Evolutionary conservation across 1,139 yeast species (phyloP), one percentile per base, ranked within the genome.

Genomic region (Yamadazyma membranifaciens): DNA sequence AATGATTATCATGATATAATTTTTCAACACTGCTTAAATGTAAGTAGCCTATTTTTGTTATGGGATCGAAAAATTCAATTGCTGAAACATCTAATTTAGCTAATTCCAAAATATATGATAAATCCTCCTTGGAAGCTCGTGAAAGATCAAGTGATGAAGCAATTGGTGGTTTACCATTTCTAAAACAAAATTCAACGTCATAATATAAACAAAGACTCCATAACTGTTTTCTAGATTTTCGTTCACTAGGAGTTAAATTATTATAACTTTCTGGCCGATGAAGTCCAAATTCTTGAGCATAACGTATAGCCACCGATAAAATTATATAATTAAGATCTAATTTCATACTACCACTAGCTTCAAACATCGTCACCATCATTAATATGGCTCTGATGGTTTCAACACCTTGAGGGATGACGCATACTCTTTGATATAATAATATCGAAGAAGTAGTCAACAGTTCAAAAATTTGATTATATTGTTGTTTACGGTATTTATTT

Each of bases 261-360:
- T 51, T 46, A 41, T 71, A 72, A 2, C 75, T 60, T 47, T 83
- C 87, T 6, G 64, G 63, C 24, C 87, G 62, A 52, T 85, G 86
- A 16, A 86, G 61, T 0, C 94, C 94, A 45, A 83, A 58, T 35
- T 79, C 83, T 48, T 75, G 80, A 0, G 87, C 86, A 47, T 69
- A 73, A 40, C 87, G 64, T 3, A 79, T 68, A 1, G 83, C 83
- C 3, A 75, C 70, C 1, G 83, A 60, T 0, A 71, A 53, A 9
- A 82, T 51, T 38, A 71, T 63, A 49, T 68, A 73, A 26, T 73
- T 67, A 26, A 65, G 55, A 32, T 75, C 77, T 15, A 37, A 25
- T n/a, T 75, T 66, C 1, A 65, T 53, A 10, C 69, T 55, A 45
- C 71, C 60, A 33, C 67, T 62, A 4, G 62, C 55, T 37, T 77